Evolutionary conservation across 345 rosid species (phyloP), one percentile per base, ranked within the genome.

Genomic region (Rhizophora apiculata): DNA sequence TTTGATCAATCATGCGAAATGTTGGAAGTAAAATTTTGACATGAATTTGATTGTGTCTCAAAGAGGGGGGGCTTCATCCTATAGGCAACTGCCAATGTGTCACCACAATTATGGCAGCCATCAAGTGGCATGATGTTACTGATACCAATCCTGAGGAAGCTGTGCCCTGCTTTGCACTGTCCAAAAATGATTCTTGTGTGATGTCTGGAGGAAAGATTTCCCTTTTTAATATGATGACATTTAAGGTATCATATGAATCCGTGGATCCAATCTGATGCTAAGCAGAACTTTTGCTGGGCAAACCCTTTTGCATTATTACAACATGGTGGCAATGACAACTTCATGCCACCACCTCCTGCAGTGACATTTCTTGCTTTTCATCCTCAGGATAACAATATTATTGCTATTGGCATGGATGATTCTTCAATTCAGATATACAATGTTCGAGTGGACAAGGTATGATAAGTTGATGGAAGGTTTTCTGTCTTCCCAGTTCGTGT

Each of bases 181-280:
- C 97, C 68, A 91, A 91, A 78, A 91, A 91, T 81, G 97, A 91
- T 81, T 91, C 97, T 34, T 91, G 88, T 57, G 97, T 91, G 36
- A 91, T 91, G 97, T 91, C 97, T 30, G 97, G 97, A 72, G 97
- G 97, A 75, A 91, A 91, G 81, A 89, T 91, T 74, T 90, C 96
- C 65, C 87, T 90, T 48, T 90, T 90, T 70, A 90, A 90, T 76
- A 90, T 90, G 96, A 90, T 91, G 97, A 91, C 97, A 46, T 91
- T 91, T 75, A 91, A 91, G 97, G 97, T 91, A 83, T 76, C 31
- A 8, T 55, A 53, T 37, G 62, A 65, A n/a, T 70, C 57, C 39
- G 59, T 32, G 62, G 54, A 54, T 63, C 6, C 10, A 11, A 21
- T 30, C 27, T 64, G 30, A 15, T 31, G 39, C 9, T 39, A 21